phyloP scores from a whole-genome alignment of 306 rosid genomes.

The Corylus avellana region DNA sequence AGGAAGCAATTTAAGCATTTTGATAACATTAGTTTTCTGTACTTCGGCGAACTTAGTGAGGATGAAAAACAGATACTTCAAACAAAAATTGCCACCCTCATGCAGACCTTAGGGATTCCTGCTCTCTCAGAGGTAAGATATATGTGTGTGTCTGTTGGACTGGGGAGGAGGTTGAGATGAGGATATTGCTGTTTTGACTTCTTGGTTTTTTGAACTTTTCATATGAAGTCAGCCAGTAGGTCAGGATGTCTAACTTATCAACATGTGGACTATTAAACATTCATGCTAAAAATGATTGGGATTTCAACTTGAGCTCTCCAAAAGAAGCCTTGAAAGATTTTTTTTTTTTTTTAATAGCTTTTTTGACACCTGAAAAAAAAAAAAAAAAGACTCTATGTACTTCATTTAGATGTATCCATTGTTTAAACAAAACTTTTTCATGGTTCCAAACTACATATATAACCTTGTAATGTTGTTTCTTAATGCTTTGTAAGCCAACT shows the following conservation, averaged over 20 bases:
- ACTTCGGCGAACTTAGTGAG: conserved; percentile 55
- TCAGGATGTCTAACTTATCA: neutral
- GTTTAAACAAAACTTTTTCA: neutral
- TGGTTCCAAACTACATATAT: neutral
- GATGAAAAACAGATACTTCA: conserved; percentile 48
- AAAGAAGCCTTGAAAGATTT: neutral
- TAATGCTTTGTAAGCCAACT: neutral
- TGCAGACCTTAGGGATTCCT: conserved; percentile 79
- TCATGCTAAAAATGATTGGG: neutral
- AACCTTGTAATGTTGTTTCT: neutral
- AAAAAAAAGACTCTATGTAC: neutral
- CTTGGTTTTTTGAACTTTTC: neutral
- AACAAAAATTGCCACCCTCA: conserved; percentile 53
- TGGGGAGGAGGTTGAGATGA: neutral
- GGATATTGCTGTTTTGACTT: neutral
- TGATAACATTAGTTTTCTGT: conserved; percentile 62
- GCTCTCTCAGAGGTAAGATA: conserved; percentile 82
- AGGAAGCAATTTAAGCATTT: conserved; percentile 67
- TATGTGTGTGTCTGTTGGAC: conserved; percentile 1
- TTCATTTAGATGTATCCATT: neutral
- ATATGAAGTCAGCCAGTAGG: neutral
- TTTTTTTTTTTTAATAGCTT: neutral
- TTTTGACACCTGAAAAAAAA: neutral
- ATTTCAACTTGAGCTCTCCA: neutral
- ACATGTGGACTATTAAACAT: neutral